Conservation (phyloP, 2,329 filamentous ascomycete species). For the Fusarium ramigenum region DNA sequence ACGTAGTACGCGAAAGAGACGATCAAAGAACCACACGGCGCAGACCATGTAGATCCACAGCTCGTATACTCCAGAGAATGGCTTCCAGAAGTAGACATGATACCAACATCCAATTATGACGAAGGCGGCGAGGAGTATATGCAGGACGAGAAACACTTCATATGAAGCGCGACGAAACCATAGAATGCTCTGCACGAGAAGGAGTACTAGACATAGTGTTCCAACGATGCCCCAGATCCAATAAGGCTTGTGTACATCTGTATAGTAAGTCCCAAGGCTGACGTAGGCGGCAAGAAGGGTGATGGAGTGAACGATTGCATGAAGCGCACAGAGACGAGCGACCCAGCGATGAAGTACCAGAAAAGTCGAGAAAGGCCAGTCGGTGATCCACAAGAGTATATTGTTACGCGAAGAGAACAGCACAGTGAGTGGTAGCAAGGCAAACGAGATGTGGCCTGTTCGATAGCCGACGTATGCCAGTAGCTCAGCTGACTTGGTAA, state of each 20-base stretch:
- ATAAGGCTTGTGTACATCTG: neutral
- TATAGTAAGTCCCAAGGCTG: fast-evolving
- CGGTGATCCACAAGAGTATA: neutral
- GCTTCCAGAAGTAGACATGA: neutral
- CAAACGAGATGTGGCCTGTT: neutral
- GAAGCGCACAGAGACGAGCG: neutral
- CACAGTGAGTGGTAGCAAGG: neutral
- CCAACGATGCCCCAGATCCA: neutral
- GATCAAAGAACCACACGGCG: neutral
- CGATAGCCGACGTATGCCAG: neutral
- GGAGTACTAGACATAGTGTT: fast-evolving
- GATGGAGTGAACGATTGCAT: neutral
- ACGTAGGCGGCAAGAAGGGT: neutral
- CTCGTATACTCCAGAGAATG: neutral
- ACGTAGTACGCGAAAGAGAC: fast-evolving
- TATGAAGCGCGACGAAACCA: neutral
- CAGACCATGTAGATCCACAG: neutral
- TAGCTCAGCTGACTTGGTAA: neutral
- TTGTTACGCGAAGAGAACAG: neutral
- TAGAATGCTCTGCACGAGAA: neutral
- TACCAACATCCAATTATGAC: neutral
- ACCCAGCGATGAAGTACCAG: neutral
- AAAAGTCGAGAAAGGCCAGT: neutral
- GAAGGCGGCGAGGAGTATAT: neutral
- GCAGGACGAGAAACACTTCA: neutral